Base-by-base conservation (phyloP, 1,284 basidiomycete genomes). In the Trichosporon inkin region DNA sequence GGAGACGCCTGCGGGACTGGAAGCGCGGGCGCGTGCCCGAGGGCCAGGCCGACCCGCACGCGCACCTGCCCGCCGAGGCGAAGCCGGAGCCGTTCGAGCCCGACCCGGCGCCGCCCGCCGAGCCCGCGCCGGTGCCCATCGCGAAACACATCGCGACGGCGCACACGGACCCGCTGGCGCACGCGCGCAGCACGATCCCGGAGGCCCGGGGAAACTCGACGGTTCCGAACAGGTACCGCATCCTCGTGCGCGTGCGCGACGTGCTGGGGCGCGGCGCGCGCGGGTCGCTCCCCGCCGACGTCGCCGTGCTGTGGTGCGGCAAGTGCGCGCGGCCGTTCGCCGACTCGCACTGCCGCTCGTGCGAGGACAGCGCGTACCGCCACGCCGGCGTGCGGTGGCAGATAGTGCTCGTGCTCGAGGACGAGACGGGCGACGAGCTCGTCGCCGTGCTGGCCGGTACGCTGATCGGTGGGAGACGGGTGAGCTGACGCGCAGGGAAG, bases 201-300 rank as follows among this genome's bases (percentile, higher is more conserved):
- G 56, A 67, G 6, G 60, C 71, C 22, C 44, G 62, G 13, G 24
- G 22, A 13, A 71, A 72, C 62, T 37, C 28, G 7, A 67, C 68
- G 3, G 35, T 65, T 3, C 69, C 70, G 3, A 74, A 76, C 55
- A 66, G 65, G 52, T 71, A 67, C 60, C 65, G 67, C 20, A 57
- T 71, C 10, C 63, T 55, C 4, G 71, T 70, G 22, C 61, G 68
- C 28, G 69, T 76, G 17, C 56, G 56, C 4, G n/a, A 32, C 6
- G 24, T 64, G 17, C 7, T 53, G 13, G 28, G 52, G 10, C 47
- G 59, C 20, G 47, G 51, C 19, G 40, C 34, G n/a, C 55, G 57
- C 22, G 40, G 37, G 8, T 35, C 35, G 14, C 4, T 28, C 24
- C 44, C 24, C 10, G 32, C 20, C 8, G 57, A 60, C 19, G 36